These are phyloP conservation scores for Amanita brunnescens DNA, from an alignment of 768 basidiomycete species.

Conservation along the genomic window DNA sequence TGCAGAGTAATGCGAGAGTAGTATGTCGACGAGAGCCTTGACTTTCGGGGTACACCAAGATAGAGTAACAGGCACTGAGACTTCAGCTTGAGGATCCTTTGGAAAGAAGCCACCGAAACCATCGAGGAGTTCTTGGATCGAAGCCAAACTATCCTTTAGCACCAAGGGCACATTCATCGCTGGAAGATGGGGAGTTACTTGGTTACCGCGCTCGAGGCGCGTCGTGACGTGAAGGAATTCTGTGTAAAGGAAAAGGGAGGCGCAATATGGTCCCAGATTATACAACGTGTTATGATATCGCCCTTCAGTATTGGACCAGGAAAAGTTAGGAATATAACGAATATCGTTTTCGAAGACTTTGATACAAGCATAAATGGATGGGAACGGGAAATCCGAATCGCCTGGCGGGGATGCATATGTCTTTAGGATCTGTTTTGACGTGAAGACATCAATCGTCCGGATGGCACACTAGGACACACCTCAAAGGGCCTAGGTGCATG, in stretches of 20 bases:
- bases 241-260: constrained; percentile 59
- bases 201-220: constrained; percentile 21
- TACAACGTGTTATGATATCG: constrained; percentile 53
- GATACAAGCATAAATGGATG: constrained; percentile 31
- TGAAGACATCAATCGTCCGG: neutral
- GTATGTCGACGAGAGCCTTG: constrained; percentile 47
- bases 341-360: constrained; percentile 26
- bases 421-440: constrained; percentile 39
- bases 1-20: constrained; percentile 44
- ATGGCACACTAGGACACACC: constrained; percentile 26
- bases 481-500: constrained; percentile 62
- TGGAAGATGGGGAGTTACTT: constrained; percentile 12
- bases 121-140: constrained; percentile 29
- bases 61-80: constrained; percentile 36
- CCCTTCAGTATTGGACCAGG: constrained; percentile 50
- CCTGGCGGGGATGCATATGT: constrained; percentile 45
- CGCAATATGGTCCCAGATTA: constrained; percentile 66
- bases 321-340: constrained; percentile 47
- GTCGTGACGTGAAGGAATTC: constrained; percentile 47
- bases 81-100: constrained; percentile 22
- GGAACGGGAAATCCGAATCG: constrained; percentile 39
- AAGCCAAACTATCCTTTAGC: constrained; percentile 18
- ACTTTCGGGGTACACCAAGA: constrained; percentile 73
- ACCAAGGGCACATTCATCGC: constrained; percentile 8
- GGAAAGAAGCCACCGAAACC: constrained; percentile 42